Base-by-base conservation (phyloP, 495 filamentous ascomycete genomes). In the Hypoxylon crocopeplum region DNA sequence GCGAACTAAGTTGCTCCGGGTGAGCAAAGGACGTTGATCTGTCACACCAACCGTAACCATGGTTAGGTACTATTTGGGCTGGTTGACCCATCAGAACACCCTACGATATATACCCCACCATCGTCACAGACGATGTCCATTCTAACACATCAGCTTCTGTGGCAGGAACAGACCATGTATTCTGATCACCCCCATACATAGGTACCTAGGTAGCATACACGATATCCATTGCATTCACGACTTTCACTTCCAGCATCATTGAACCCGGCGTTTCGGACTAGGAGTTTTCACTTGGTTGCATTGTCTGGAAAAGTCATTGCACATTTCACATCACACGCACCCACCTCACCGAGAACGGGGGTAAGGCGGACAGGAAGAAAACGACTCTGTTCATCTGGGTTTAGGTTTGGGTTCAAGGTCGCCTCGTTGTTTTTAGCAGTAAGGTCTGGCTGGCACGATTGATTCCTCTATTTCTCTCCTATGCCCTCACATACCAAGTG, bases 1-100 rank as follows among this genome's bases (percentile, higher is more conserved):
- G 7, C 69, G 80, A 37, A 83, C 80, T 5, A 79, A 78, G 62
- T 62, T 81, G 30, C 68, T 81, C n/a, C 67, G 75, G 19, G 56
- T 75, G 19, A 63, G 71, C 33, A 68, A 56, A 42, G n/a, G 39
- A 16, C 66, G 65, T 48, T 69, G 25, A 54, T 11, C 6, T n/a
- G n/a, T n/a, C n/a, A n/a, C n/a, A n/a, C n/a, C n/a, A n/a, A n/a
- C n/a, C n/a, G n/a, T n/a, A n/a, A n/a, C n/a, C n/a, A n/a, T n/a
- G n/a, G n/a, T n/a, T n/a, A n/a, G n/a, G n/a, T n/a, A n/a, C n/a
- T n/a, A n/a, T n/a, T n/a, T n/a, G n/a, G n/a, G n/a, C n/a, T n/a
- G n/a, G n/a, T n/a, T n/a, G n/a, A n/a, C n/a, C n/a, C n/a, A n/a
- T n/a, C n/a, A n/a, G n/a, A n/a, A n/a, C n/a, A n/a, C n/a, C n/a